These are phyloP conservation scores for Coemansia sp. DNA, from an alignment of 192 early-diverging fungal species.

Conservation along the genomic window DNA sequence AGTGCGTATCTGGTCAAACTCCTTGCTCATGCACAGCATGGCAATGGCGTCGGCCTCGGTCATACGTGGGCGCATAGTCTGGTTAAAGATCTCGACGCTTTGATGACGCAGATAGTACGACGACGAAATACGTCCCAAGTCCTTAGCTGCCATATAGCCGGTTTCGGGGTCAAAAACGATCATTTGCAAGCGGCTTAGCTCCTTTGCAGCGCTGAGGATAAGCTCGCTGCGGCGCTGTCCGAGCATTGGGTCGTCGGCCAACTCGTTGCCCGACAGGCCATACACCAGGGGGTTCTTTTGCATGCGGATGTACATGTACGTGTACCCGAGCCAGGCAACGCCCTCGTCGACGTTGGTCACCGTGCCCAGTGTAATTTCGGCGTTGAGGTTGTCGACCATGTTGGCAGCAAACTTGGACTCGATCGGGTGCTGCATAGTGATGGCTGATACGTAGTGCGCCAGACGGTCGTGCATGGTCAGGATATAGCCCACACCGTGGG, in stretches of 20 bases:
- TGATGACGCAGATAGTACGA: constrained; percentile 88
- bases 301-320: constrained; percentile 96
- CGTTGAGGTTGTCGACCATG: constrained; percentile 94
- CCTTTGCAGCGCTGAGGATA: constrained; percentile 70
- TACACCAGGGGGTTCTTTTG: constrained; percentile 93
- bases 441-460: constrained; percentile 87
- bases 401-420: constrained; percentile 87
- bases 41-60: constrained; percentile 91
- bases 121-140: constrained; percentile 91
- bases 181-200: constrained; percentile 86
- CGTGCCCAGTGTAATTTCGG: constrained; percentile 94
- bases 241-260: constrained; percentile 77
- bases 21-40: constrained; percentile 85
- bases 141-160: constrained; percentile 84
- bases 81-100: constrained; percentile 88
- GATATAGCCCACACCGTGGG: constrained; percentile 91
- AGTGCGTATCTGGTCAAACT: constrained; percentile 94
- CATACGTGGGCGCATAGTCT: constrained; percentile 82
- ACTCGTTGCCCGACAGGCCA: constrained; percentile 78
- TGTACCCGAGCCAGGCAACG: constrained; percentile 96
- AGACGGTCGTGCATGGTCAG: constrained; percentile 93
- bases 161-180: constrained; percentile 84
- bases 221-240: constrained; percentile 81
- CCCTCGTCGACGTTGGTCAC: constrained; percentile 96
- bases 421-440: constrained; percentile 97